These are phyloP conservation scores for Alloteropsis semialata DNA, from an alignment of 176 grass and related monocot genomes.

Conservation along the genomic window DNA sequence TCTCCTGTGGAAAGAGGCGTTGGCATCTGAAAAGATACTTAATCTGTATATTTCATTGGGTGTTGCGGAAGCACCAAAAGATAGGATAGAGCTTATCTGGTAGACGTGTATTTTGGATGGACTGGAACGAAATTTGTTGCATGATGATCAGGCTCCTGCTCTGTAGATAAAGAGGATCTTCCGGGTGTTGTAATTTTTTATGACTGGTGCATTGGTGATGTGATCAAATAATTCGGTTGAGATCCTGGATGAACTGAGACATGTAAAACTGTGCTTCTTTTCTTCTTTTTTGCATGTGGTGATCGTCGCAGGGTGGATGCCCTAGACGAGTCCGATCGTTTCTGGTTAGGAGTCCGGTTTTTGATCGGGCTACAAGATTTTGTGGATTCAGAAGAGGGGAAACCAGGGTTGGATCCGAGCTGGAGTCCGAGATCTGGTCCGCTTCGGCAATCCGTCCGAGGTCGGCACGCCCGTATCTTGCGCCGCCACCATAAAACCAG, in stretches of 20 bases:
- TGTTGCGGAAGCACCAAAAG: not conserved
- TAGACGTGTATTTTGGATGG: slow-evolving; percentile 5
- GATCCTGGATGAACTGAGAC: not conserved
- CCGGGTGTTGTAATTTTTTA: slow-evolving; percentile 13
- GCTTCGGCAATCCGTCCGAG: not conserved
- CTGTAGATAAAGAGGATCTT: slow-evolving; percentile 17
- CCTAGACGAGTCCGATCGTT: not conserved
- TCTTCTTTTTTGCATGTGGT: too few species aligned
- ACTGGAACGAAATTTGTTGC: not conserved
- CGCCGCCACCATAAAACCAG: not conserved
- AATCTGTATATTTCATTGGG: slow-evolving; percentile 29
- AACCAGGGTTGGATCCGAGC: not conserved
- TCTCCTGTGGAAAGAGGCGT: not conserved
- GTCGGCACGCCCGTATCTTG: not conserved
- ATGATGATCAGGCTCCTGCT: not conserved
- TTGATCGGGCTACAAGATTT: not conserved
- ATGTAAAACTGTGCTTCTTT: too few species aligned
- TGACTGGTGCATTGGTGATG: slow-evolving; percentile 14
- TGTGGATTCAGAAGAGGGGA: too few species aligned
- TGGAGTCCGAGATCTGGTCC: not conserved
- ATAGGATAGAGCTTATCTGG: slow-evolving; percentile 3
- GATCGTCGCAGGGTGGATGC: not conserved
- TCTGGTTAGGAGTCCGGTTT: not conserved
- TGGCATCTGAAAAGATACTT: slow-evolving; percentile 1
- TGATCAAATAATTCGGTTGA: not conserved